Conservation (phyloP, 2,329 filamentous ascomycete genomes). For the Penicillium sp. region DNA sequence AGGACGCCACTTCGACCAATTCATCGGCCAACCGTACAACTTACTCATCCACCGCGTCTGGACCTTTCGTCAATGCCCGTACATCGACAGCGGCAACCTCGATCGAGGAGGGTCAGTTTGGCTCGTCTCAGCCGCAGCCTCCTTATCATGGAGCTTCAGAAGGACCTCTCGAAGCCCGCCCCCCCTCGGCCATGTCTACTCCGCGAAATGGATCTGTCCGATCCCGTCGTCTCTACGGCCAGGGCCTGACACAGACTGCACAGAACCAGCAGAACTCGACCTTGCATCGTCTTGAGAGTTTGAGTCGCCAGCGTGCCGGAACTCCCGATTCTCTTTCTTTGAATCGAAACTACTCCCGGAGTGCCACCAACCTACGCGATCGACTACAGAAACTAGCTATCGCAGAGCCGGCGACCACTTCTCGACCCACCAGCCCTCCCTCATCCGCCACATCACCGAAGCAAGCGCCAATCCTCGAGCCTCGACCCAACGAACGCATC, state of each 20-base stretch:
- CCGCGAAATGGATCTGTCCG: slow-evolving; percentile 71
- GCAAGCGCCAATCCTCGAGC: slow-evolving; percentile 43
- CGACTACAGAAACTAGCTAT: slow-evolving; percentile 43
- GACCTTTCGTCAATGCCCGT: slow-evolving; percentile 68
- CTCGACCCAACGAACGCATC: slow-evolving; percentile 33
- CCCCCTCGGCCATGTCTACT: slow-evolving; percentile 37
- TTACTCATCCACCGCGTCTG: slow-evolving; percentile 79
- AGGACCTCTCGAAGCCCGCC: slow-evolving; percentile 26
- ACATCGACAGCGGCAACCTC: slow-evolving; percentile 90
- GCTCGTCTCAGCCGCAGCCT: slow-evolving; percentile 30
- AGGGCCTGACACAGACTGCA: slow-evolving; percentile 76
- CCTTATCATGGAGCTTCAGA: slow-evolving; percentile 20
- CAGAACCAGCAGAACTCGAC: slow-evolving; percentile 80
- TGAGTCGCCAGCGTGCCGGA: slow-evolving; percentile 68
- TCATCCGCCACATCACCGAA: slow-evolving; percentile 43
- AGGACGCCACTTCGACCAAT: slow-evolving; percentile 58
- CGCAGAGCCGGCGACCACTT: slow-evolving; percentile 24
- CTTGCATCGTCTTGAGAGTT: slow-evolving; percentile 76
- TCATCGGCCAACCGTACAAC: slow-evolving; percentile 81
- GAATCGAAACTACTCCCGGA: slow-evolving; percentile 54
- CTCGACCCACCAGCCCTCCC: slow-evolving; percentile 47
- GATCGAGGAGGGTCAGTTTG: slow-evolving; percentile 69
- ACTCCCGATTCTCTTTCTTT: slow-evolving; percentile 56
- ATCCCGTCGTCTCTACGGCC: slow-evolving; percentile 78
- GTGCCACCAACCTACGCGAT: slow-evolving; percentile 69